These are phyloP conservation scores for Clonostachys solani DNA, from an alignment of 2,329 filamentous ascomycete genomes.

Conservation along the genomic window DNA sequence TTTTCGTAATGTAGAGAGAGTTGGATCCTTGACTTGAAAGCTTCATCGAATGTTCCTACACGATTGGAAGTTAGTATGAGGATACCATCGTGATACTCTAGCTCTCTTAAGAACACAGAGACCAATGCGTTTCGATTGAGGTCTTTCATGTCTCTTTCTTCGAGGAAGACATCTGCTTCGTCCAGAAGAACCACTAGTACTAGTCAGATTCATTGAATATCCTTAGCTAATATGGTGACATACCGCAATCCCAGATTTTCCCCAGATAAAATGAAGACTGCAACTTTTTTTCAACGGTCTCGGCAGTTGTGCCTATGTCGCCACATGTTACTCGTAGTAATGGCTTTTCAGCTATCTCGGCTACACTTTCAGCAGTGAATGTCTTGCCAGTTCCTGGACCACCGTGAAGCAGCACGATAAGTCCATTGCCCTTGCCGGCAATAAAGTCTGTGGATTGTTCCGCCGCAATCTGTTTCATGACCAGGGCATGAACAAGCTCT, in stretches of 20 bases:
- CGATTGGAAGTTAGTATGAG: constrained; percentile 28
- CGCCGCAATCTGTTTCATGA: constrained; percentile 10
- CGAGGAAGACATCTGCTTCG: constrained; percentile 19
- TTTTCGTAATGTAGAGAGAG: constrained; percentile 22
- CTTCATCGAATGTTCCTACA: constrained; percentile 25
- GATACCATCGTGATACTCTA: constrained; percentile 29
- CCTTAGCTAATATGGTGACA: too few relatives aligned
- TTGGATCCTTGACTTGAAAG: constrained; percentile 27
- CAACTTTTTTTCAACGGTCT: constrained; percentile 12
- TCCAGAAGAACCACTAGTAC: constrained; percentile 20
- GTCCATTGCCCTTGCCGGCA: constrained; percentile 16
- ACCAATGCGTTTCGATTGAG: constrained; percentile 15
- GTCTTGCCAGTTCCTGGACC: constrained; percentile 25
- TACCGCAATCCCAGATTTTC: constrained; percentile 13
- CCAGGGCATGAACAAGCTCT: constrained; percentile 18
- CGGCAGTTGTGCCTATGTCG: constrained; percentile 14
- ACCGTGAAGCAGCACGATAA: constrained; percentile 24
- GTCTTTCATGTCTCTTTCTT: constrained; percentile 11
- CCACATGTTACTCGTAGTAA: constrained; percentile 17
- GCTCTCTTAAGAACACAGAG: constrained; percentile 23
- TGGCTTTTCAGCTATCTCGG: constrained; percentile 12
- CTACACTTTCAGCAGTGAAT: constrained; percentile 15
- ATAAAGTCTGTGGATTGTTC: constrained; percentile 25
- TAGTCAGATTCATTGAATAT: too few relatives aligned
- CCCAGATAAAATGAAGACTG: constrained; percentile 12